Percentiles rank a stretch among this genome's conserved stretches.
Conservation (phyloP, 768 basidiomycete genomes). For the Mycena vitilis region DNA sequence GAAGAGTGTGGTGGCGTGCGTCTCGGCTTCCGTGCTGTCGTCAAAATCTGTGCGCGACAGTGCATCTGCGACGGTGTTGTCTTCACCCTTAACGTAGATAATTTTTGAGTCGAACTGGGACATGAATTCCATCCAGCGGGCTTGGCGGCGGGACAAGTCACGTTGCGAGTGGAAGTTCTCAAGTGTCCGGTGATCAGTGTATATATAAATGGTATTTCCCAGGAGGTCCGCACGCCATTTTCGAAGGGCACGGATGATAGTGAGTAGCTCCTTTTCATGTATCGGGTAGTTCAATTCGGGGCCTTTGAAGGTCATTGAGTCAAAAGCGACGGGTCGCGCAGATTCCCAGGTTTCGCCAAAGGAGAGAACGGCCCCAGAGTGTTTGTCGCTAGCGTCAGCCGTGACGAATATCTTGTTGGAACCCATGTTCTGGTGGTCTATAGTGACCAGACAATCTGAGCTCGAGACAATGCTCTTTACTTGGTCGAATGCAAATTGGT, state of each 20-base stretch:
- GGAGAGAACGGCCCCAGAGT: not conserved
- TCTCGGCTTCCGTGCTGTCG: not conserved
- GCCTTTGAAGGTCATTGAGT: constrained; percentile 5
- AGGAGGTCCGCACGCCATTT: not conserved
- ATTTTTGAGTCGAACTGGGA: not conserved
- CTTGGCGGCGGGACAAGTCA: not conserved
- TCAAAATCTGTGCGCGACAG: not conserved
- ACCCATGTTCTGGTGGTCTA: not conserved
- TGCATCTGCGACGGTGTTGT: constrained; percentile 1
- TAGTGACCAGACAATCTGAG: not conserved
- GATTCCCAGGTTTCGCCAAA: constrained; percentile 1
- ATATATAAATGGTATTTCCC: not conserved
- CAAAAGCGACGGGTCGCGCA: not conserved
- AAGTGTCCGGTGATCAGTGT: constrained; percentile 4
- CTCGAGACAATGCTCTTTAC: not conserved
- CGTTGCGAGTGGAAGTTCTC: not conserved
- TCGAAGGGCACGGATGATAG: not conserved
- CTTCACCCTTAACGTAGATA: not conserved
- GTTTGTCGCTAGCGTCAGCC: constrained; percentile 1
- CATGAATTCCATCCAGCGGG: constrained; percentile 2
- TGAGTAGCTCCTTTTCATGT: not conserved
- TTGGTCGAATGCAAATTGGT: not conserved
- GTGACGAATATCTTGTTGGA: not conserved
- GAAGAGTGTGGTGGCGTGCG: not conserved
- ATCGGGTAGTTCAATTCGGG: not conserved